A percentile compares a stretch with the other conserved stretches of the same genome.
Evolutionary conservation across 2,329 filamentous ascomycete species (phyloP).

Genomic region (Fusarium udum): DNA sequence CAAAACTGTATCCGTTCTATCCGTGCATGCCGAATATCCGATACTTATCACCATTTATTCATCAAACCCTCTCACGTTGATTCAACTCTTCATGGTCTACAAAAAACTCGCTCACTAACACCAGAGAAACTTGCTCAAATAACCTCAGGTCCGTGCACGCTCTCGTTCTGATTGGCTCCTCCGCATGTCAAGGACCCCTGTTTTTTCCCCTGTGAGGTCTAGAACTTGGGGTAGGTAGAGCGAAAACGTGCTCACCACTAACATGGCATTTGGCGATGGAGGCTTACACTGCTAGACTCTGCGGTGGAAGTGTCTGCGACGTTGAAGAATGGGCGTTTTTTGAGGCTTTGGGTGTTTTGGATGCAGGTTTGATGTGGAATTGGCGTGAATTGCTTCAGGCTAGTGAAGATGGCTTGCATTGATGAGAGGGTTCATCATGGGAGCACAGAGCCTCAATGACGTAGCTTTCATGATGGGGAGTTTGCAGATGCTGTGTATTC

Average conservation of each 20-base stretch:
- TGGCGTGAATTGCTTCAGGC: not conserved
- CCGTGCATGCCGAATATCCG: conserved; percentile 34
- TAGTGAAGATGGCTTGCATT: conserved; percentile 3
- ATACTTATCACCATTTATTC: not conserved
- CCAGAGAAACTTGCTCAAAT: conserved; percentile 52
- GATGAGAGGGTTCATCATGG: conserved; percentile 11
- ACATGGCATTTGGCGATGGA: conserved; percentile 10
- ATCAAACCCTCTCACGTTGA: not conserved
- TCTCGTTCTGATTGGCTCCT: conserved; percentile 29
- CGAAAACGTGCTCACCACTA: conserved; percentile 23
- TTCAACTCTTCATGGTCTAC: not conserved
- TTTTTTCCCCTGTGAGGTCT: conserved; percentile 8
- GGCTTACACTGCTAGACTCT: not conserved
- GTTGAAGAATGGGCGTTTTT: not conserved
- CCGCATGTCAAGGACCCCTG: conserved; percentile 22
- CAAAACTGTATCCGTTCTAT: conserved; percentile 11
- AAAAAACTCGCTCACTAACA: conserved; percentile 27
- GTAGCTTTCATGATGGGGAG: conserved; percentile 30
- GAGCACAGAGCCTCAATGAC: conserved; percentile 34
- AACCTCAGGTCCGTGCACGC: conserved; percentile 45
- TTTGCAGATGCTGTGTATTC: not conserved
- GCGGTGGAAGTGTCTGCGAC: not conserved
- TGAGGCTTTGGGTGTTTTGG: not conserved
- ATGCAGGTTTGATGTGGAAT: not conserved
- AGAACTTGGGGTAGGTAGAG: conserved; percentile 22